A percentile compares a stretch with the other conserved stretches of the same genome.
phyloP scores from a whole-genome alignment of 495 filamentous ascomycete species.

The Lineolata rhizophorae region DNA sequence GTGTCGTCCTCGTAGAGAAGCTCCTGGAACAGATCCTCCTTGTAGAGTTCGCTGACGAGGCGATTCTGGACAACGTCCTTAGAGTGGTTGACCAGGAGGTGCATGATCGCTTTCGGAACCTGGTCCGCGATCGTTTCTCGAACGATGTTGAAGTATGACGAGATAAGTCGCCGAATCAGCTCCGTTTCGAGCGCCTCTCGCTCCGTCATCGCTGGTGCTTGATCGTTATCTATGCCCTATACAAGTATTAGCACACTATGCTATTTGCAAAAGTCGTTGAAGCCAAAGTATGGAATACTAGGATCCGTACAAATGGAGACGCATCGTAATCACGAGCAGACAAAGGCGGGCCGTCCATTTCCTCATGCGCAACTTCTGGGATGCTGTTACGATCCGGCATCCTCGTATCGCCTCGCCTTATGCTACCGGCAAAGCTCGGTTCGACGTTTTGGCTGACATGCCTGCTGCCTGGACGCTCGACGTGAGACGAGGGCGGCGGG shows the following conservation, averaged over 20 bases:
- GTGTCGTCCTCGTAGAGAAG: slow-evolving; percentile 91
- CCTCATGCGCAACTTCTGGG: slow-evolving; percentile 1
- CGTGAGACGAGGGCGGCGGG: slow-evolving; percentile 18
- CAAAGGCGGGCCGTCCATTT: neutral
- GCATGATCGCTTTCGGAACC: slow-evolving; percentile 97
- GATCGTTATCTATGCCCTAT: slow-evolving; percentile 20
- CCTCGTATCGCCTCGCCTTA: slow-evolving; percentile 51
- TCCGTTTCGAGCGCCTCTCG: slow-evolving; percentile 94
- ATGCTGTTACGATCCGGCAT: slow-evolving; percentile 16
- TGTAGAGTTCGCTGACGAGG: slow-evolving; percentile 87
- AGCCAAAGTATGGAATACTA: neutral
- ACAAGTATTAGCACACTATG: too few relatives aligned
- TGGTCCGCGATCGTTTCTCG: slow-evolving; percentile 93
- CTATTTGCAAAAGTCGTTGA: slow-evolving; percentile 15
- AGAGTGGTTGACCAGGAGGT: slow-evolving; percentile 90
- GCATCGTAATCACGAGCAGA: too few relatives aligned
- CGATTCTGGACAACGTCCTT: slow-evolving; percentile 96
- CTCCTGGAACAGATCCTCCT: slow-evolving; percentile 79
- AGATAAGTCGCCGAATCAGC: slow-evolving; percentile 86
- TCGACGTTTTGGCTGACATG: slow-evolving; percentile 56
- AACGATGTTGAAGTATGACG: slow-evolving; percentile 96
- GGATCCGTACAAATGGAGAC: too few relatives aligned
- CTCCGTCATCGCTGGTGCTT: slow-evolving; percentile 68
- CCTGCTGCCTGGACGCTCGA: slow-evolving; percentile 26
- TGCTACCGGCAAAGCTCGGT: slow-evolving; percentile 62